Percentiles rank a stretch among this genome's conserved stretches.
These are phyloP conservation scores for Cladosporium phlei DNA, from an alignment of 2,329 filamentous ascomycete genomes.

Conservation along the genomic window DNA sequence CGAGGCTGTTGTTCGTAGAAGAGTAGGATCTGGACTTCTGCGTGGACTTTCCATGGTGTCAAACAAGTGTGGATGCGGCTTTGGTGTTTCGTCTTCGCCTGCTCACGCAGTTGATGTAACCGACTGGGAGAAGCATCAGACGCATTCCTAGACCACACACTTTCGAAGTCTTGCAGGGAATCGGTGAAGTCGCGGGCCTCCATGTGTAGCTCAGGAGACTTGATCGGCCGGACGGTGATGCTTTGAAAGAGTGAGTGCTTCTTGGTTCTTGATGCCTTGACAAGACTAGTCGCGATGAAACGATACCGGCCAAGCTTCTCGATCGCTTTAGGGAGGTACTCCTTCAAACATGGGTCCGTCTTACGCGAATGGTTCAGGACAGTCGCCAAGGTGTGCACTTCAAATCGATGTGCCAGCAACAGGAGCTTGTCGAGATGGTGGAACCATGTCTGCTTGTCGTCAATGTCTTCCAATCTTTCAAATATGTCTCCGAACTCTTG, in stretches of 20 bases:
- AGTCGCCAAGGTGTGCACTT: background rate
- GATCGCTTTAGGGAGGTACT: conserved; percentile 3
- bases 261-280: conserved; percentile 1
- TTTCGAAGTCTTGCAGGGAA: conserved; percentile 1
- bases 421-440: background rate
- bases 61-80: background rate
- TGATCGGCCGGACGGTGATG: background rate
- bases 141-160: background rate
- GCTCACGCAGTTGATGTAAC: background rate
- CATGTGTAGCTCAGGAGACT: background rate
- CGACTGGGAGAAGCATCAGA: background rate
- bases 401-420: background rate
- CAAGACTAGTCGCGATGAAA: background rate
- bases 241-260: conserved; percentile 1
- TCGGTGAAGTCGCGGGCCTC: background rate
- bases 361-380: background rate
- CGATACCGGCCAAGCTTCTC: conserved; percentile 8
- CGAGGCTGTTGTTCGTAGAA: conserved; percentile 5
- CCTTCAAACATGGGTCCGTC: background rate
- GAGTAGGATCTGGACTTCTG: conserved; percentile 6
- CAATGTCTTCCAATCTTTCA: background rate
- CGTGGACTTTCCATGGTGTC: conserved; percentile 2
- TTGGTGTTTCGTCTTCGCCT: background rate
- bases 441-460: background rate
- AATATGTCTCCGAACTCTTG: background rate